These are phyloP conservation scores for Chrysanthemum lavandulifolium DNA, from an alignment of 129 eudicot species.

Conservation along the genomic window DNA sequence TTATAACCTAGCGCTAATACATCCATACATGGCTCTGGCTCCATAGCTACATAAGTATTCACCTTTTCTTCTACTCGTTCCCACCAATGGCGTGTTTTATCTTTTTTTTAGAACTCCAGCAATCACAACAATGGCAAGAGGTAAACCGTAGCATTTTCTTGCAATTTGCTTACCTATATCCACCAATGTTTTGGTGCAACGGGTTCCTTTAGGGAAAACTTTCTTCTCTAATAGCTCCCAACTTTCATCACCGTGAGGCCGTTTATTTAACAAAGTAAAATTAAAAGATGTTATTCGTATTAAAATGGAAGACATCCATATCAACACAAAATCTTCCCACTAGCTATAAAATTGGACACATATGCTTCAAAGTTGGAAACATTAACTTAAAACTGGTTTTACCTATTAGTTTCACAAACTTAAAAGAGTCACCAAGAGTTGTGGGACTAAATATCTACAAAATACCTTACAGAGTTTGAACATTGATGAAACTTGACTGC, in stretches of 20 bases:
- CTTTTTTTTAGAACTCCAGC: conserved; percentile 40
- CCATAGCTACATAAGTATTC: conserved; percentile 30
- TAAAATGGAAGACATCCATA: too few species aligned
- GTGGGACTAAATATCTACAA: too few species aligned
- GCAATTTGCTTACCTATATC: conserved; percentile 33
- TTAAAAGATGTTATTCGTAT: too few species aligned
- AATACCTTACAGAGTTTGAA: too few species aligned
- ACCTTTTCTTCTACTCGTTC: conserved; percentile 37
- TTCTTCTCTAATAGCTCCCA: conserved; percentile 40
- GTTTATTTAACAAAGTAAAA: too few species aligned
- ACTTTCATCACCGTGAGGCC: conserved; percentile 20
- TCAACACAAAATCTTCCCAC: too few species aligned
- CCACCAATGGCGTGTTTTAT: conserved; percentile 35
- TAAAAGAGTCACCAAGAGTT: too few species aligned
- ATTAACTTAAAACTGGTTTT: too few species aligned
- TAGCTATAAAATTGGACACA: too few species aligned
- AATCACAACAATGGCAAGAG: conserved; percentile 40
- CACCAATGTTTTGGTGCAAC: conserved; percentile 34
- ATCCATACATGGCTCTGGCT: conserved; percentile 37
- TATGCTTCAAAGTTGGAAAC: too few species aligned
- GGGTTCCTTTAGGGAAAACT: conserved; percentile 32
- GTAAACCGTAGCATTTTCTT: conserved; percentile 41
- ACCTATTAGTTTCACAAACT: too few species aligned
- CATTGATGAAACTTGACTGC: too few species aligned
- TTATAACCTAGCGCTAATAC: conserved; percentile 42